These are phyloP conservation scores for Tripidium arundinaceum DNA, from an alignment of 202 grass and related monocot species.

Conservation along the genomic window DNA sequence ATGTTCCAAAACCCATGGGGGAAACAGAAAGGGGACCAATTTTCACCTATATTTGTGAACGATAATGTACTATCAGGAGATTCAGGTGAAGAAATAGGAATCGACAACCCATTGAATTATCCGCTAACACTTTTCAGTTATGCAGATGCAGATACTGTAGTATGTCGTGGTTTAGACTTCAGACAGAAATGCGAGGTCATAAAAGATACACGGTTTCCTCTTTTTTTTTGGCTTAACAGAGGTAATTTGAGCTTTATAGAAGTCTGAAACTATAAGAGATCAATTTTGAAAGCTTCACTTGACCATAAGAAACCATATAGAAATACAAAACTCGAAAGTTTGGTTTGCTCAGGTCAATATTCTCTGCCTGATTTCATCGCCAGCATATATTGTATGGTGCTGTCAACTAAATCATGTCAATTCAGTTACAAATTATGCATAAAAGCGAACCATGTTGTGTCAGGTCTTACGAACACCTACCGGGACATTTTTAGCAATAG, in stretches of 20 bases:
- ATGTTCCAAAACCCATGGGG: conserved; percentile 91
- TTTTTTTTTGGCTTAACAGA: not conserved
- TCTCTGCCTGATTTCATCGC: not conserved
- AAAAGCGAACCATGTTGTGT: not conserved
- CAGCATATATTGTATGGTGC: not conserved
- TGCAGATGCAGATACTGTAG: not conserved
- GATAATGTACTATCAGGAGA: not conserved
- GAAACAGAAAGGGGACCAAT: conserved; percentile 64
- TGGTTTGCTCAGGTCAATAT: no score
- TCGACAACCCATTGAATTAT: no score
- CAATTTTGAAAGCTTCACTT: not conserved
- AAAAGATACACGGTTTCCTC: not conserved
- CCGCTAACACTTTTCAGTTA: no score
- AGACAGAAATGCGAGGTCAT: not conserved
- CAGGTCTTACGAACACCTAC: not conserved
- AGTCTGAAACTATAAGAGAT: no score
- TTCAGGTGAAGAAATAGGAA: no score
- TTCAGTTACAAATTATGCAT: not conserved
- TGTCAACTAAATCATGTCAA: not conserved
- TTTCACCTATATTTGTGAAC: conserved; percentile 57
- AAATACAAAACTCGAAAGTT: not conserved
- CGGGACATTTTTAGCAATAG: not conserved
- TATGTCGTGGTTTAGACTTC: not conserved
- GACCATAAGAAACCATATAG: not conserved
- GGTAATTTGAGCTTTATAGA: not conserved